phyloP scores from a whole-genome alignment of 352 stramenopile species.

The Phytophthora pini region DNA sequence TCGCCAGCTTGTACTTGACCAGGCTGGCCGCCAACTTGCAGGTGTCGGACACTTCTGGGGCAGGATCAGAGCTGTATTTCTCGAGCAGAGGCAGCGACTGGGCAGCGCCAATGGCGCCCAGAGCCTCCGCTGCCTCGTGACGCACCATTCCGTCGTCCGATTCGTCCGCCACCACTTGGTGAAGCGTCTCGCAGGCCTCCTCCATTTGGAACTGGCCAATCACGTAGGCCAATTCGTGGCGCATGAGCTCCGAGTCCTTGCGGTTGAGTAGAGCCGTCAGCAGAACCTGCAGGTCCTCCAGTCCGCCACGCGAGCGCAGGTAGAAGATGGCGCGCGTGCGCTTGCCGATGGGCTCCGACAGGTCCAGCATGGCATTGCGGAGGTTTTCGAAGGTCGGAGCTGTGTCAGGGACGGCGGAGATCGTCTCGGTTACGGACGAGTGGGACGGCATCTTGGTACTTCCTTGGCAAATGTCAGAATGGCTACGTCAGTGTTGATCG shows the following conservation, averaged over 20 bases:
- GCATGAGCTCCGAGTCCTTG: constrained; percentile 93
- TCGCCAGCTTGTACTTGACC: constrained; percentile 91
- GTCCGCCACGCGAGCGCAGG: constrained; percentile 81
- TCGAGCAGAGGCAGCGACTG: constrained; percentile 88
- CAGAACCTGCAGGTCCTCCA: constrained; percentile 82
- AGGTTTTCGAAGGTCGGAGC: constrained; percentile 71
- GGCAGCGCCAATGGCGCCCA: constrained; percentile 95
- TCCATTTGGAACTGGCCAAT: constrained; percentile 97
- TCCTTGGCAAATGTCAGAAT: constrained; percentile 4
- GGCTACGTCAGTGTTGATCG: constrained; percentile 18
- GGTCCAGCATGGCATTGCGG: constrained; percentile 71
- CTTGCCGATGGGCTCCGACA: constrained; percentile 86
- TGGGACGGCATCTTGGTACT: constrained; percentile 26
- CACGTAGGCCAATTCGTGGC: constrained; percentile 98
- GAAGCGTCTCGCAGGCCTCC: constrained; percentile 77
- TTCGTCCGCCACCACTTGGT: constrained; percentile 82
- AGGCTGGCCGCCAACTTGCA: constrained; percentile 93
- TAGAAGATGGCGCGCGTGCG: constrained; percentile 94
- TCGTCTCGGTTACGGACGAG: constrained; percentile 28
- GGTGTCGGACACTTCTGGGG: constrained; percentile 95
- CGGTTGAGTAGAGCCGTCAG: constrained; percentile 83
- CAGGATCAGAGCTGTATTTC: constrained; percentile 76
- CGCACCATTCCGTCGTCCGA: constrained; percentile 93
- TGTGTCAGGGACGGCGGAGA: constrained; percentile 15
- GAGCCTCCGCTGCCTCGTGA: constrained; percentile 95